These are phyloP conservation scores for Gamarada debralockiae DNA, from an alignment of 495 filamentous ascomycete species.

Conservation along the genomic window DNA sequence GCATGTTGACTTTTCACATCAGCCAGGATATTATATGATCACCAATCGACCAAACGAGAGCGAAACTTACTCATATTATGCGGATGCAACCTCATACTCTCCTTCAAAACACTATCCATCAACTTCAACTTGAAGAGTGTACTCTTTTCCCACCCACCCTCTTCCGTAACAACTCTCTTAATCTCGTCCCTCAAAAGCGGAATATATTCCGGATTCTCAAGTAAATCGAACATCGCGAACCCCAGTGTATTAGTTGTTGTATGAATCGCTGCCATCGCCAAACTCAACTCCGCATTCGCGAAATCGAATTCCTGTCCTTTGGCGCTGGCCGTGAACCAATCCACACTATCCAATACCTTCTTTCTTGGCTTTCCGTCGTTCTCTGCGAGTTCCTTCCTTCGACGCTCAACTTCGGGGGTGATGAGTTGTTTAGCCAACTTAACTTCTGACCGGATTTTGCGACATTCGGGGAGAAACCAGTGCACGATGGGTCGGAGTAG, in stretches of 20 bases:
- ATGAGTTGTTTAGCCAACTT: constrained; percentile 24
- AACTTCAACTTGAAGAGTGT: not conserved
- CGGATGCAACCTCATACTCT: not conserved
- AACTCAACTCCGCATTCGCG: constrained; percentile 26
- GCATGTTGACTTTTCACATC: constrained; percentile 39
- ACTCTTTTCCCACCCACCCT: constrained; percentile 2
- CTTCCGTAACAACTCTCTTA: constrained; percentile 1
- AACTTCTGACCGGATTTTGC: constrained; percentile 17
- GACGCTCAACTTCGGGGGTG: constrained; percentile 25
- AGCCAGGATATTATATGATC: constrained; percentile 17
- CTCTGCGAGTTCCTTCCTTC: constrained; percentile 18
- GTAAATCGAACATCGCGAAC: constrained; percentile 15
- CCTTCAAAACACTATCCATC: not conserved
- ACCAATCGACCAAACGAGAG: constrained; percentile 28
- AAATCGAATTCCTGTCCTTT: constrained; percentile 26
- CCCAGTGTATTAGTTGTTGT: constrained; percentile 34
- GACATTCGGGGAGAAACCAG: constrained; percentile 30
- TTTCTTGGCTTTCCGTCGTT: constrained; percentile 20
- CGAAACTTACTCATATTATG: not conserved
- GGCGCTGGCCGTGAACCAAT: constrained; percentile 31
- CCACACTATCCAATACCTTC: constrained; percentile 30
- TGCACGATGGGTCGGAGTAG: constrained; percentile 34
- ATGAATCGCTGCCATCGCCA: constrained; percentile 34
- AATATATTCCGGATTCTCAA: not conserved
- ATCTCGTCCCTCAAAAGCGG: not conserved